Percentiles rank a stretch among this genome's conserved stretches.
Conservation (phyloP, 352 stramenopile genomes). For the Pythium phragmiticola region DNA sequence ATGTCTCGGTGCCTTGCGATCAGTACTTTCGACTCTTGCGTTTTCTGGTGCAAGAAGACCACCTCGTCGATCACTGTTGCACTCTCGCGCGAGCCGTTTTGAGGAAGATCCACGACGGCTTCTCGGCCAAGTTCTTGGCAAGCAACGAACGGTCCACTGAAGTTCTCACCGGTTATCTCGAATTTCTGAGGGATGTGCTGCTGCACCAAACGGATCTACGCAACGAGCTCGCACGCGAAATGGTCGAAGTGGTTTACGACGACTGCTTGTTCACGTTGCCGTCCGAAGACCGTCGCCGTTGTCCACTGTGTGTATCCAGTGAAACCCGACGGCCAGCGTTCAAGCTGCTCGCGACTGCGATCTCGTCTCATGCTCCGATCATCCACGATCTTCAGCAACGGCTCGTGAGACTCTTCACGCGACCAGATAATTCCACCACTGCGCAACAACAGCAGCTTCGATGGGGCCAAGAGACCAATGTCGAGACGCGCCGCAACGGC, state of each 20-base stretch:
- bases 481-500: conserved; percentile 75
- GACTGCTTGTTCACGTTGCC: conserved; percentile 83
- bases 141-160: conserved; percentile 69
- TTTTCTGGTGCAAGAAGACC: conserved; percentile 66
- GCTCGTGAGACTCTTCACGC: conserved; percentile 59
- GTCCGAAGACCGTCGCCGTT: conserved; percentile 56
- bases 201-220: conserved; percentile 50
- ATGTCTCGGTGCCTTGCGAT: conserved; percentile 54
- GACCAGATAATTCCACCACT: conserved; percentile 34
- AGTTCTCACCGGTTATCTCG: conserved; percentile 71
- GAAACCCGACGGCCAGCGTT: conserved; percentile 81
- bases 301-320: conserved; percentile 69
- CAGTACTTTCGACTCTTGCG: conserved; percentile 73
- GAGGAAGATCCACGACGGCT: conserved; percentile 60
- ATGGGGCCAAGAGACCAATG: conserved; percentile 83
- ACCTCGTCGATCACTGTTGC: conserved; percentile 45
- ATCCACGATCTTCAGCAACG: conserved; percentile 58
- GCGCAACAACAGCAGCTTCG: conserved; percentile 42
- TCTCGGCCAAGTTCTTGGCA: conserved; percentile 78
- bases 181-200: conserved; percentile 76
- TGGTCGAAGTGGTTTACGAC: conserved; percentile 83
- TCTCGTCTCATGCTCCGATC: conserved; percentile 63
- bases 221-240: conserved; percentile 50
- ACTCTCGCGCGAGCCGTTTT: conserved; percentile 52
- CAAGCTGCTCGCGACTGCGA: conserved; percentile 75